Evolutionary conservation across 2,329 filamentous ascomycete species (phyloP).

Genomic region (Pezizomycotina sp.): DNA sequence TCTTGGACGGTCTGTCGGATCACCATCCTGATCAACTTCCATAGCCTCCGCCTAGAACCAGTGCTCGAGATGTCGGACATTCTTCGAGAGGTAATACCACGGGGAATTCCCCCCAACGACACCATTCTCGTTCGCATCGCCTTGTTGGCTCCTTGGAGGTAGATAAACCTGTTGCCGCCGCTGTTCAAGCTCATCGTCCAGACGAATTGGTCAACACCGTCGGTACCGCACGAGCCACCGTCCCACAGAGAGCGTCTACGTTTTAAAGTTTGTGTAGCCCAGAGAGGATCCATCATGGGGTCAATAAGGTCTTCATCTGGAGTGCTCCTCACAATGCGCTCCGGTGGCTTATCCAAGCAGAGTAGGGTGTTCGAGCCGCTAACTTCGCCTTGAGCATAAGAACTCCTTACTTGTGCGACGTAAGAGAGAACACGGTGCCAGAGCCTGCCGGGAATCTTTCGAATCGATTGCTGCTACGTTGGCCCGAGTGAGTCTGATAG

Average conservation of each 20-base stretch:
- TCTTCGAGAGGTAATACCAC: no score
- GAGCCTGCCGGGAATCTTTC: conserved; percentile 23
- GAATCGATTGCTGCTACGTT: conserved; percentile 23
- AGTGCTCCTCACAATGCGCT: no score
- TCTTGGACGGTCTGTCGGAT: no score
- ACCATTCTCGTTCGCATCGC: no score
- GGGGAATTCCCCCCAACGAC: no score
- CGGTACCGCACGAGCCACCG: conserved; percentile 25
- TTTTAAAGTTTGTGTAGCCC: no score
- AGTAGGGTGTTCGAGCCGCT: conserved; percentile 7
- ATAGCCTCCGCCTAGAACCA: no score
- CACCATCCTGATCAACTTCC: no score
- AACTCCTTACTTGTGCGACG: conserved; percentile 20
- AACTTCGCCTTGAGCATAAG: conserved; percentile 18
- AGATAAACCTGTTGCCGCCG: conserved; percentile 19
- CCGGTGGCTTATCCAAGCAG: no score
- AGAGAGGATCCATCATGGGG: no score
- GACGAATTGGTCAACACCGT: conserved; percentile 26
- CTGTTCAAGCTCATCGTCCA: conserved; percentile 24
- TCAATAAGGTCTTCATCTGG: conserved; percentile 10
- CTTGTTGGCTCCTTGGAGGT: conserved; percentile 16
- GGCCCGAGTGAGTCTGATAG: no score
- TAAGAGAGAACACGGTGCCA: conserved; percentile 25
- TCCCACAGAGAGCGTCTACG: conserved; percentile 23
- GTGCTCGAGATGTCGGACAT: no score